A percentile compares a stretch with the other conserved stretches of the same genome.
Conservation (phyloP, 768 basidiomycete species). For the Brasilioporus rufonigricans region DNA sequence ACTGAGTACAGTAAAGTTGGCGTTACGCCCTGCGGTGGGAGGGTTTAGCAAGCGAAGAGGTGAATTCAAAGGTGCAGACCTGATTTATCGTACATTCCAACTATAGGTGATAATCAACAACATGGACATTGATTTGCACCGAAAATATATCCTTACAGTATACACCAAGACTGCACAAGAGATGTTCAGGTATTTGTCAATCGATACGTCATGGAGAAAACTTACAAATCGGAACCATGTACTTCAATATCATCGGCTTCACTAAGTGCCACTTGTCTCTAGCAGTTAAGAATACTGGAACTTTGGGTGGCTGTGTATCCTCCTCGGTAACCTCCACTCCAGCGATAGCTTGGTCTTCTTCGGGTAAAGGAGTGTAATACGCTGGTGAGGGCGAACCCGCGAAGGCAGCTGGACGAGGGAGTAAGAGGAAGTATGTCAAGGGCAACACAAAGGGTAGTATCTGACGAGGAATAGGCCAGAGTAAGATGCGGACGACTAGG, state of each 20-base stretch:
- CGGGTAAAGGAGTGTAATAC: conserved; percentile 38
- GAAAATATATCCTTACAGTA: conserved; percentile 40
- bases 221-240: conserved; percentile 94
- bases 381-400: conserved; percentile 37
- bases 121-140: not conserved
- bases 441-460: conserved; percentile 82
- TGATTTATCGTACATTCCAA: conserved; percentile 93
- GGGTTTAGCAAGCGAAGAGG: not conserved
- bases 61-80: conserved; percentile 33
- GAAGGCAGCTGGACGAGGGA: conserved; percentile 61
- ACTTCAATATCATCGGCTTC: conserved; percentile 72
- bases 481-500: not conserved
- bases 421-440: conserved; percentile 69
- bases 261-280: conserved; percentile 81
- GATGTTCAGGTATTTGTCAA: conserved; percentile 12
- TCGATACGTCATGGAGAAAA: conserved; percentile 9
- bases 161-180: conserved; percentile 53
- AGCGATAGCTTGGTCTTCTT: conserved; percentile 26
- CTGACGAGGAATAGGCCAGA: conserved; percentile 36
- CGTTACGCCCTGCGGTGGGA: conserved; percentile 63
- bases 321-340: conserved; percentile 26
- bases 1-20: conserved; percentile 90
- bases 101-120: conserved; percentile 39
- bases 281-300: conserved; percentile 52
- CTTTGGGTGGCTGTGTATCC: conserved; percentile 37